Conservation (phyloP, 2,329 filamentous ascomycete species). For the Simplicillium aogashimaense region DNA sequence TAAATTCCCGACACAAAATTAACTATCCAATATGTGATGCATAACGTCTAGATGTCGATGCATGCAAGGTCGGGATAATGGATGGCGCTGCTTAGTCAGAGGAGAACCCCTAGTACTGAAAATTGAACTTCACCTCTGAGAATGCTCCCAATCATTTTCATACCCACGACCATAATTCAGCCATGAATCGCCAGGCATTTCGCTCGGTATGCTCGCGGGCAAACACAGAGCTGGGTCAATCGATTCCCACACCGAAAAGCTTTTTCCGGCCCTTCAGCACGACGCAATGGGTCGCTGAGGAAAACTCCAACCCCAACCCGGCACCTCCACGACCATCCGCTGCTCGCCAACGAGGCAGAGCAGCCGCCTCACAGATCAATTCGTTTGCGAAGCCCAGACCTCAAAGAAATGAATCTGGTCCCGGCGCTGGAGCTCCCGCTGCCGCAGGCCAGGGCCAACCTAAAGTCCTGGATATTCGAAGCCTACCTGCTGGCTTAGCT, state of each 20-base stretch:
- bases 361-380: constrained; percentile 23
- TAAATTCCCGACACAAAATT: too few relatives aligned
- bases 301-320: constrained; percentile 8
- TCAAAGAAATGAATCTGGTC: constrained; percentile 1
- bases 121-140: neutral
- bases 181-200: constrained; percentile 27
- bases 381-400: constrained; percentile 15
- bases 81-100: neutral
- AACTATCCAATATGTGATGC: too few relatives aligned
- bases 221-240: constrained; percentile 22
- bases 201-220: constrained; percentile 25
- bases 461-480: constrained; percentile 29
- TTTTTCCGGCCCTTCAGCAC: constrained; percentile 29
- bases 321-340: constrained; percentile 10
- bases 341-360: constrained; percentile 19
- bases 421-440: neutral
- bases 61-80: too few relatives aligned
- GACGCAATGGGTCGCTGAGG: constrained; percentile 21
- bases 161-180: constrained; percentile 6
- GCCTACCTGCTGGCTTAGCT: constrained; percentile 20
- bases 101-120: neutral
- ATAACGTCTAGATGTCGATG: too few relatives aligned
- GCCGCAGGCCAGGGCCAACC: constrained; percentile 11
- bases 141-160: neutral
- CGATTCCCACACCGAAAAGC: constrained; percentile 17